Evolutionary conservation across 805 yeast species (phyloP).

Genomic region (Barnettozyma botsteinii): DNA sequence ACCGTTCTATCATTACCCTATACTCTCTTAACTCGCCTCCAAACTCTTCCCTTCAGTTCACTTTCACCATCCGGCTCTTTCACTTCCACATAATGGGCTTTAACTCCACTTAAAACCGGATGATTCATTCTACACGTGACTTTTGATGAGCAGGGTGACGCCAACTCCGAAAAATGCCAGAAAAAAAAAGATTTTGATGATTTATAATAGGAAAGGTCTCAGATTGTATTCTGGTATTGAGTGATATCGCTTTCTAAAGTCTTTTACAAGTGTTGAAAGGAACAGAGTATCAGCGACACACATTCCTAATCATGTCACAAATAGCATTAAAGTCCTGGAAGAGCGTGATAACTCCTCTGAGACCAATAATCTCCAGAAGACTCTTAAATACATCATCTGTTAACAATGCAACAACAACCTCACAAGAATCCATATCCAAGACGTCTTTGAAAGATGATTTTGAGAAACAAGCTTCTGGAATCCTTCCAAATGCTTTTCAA

Average conservation of each 20-base stretch:
- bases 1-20: no score
- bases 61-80: neutral
- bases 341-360: constrained; percentile 3
- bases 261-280: no score
- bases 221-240: no score
- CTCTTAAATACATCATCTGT: constrained; percentile 14
- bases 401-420: constrained; percentile 15
- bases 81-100: neutral
- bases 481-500: constrained; percentile 34
- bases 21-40: no score
- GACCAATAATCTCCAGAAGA: constrained; percentile 7
- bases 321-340: constrained; percentile 2
- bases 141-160: neutral
- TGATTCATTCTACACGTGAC: neutral
- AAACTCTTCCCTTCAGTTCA: no score
- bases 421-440: constrained; percentile 10
- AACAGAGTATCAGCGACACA: no score
- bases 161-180: neutral
- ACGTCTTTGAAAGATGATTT: constrained; percentile 7
- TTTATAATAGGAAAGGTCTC: constrained; percentile 14
- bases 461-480: constrained; percentile 25
- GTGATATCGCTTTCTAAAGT: no score
- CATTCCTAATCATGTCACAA: no score
- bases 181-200: neutral
- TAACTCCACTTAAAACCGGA: neutral